Base-by-base conservation (phyloP, 768 basidiomycete genomes). In the Kondoa subrosea region DNA sequence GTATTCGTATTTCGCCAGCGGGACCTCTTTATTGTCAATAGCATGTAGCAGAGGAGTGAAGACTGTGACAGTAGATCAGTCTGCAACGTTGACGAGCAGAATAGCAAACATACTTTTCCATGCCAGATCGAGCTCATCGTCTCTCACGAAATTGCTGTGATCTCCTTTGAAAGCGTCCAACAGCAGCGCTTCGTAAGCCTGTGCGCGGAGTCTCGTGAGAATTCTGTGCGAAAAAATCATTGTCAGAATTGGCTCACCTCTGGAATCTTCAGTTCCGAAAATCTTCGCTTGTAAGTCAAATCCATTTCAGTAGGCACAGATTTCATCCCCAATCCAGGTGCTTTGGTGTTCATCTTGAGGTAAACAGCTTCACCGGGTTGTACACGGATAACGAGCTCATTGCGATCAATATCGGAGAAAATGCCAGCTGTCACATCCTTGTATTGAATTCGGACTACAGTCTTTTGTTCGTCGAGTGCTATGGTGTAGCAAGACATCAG, bases 271-370 rank as follows among this genome's bases (percentile, higher is more conserved):
- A 84, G 78, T 69, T 95, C 91, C 56, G 84, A 79, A 81, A 97
- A 99, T 58, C 95, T 85, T 67, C 87, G 82, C 83, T 93, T 92
- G 83, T 97, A 99, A 25, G 93, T 95, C 72, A 97, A 79, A 80
- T 99, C 93, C 88, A 99, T 92, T 79, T 99, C 95, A 57, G 87
- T 89, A 32, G 91, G 91, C 70, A 97, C 83, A 58, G 89, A 89
- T 57, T 89, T 85, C 67, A 90, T 93, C 74, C 85, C 80, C 69
- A 96, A 82, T 25, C 93, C 93, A 64, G 93, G 93, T 1, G 85
- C 85, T 81, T 99, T 99, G 58, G 87, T 82, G 81, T 97, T 97
- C 78, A 96, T 78, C 80, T 99, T 99, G 74, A 99, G 82, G 80
- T 97, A 99, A 67, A 96, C 85, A 17, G 95, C 90, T 78, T 99